These are phyloP conservation scores for Pachysolen tannophilus DNA, from an alignment of 805 yeast species.

Conservation along the genomic window DNA sequence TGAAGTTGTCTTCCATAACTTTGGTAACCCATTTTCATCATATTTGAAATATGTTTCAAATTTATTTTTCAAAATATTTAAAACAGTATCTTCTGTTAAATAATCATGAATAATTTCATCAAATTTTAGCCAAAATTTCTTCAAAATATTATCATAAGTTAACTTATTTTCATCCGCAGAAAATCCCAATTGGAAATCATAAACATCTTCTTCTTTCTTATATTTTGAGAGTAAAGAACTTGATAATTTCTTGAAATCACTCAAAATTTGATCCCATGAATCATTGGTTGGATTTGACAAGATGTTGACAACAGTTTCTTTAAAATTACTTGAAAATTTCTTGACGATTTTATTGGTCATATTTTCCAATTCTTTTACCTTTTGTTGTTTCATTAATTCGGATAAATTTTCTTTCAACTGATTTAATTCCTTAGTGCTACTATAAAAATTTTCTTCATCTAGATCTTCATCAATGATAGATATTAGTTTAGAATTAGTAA, in stretches of 20 bases:
- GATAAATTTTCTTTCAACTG: constrained; percentile 23
- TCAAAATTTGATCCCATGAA: constrained; percentile 55
- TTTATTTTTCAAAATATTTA: constrained; percentile 60
- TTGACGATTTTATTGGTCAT: constrained; percentile 37
- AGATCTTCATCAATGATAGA: constrained; percentile 20
- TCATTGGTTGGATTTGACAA: constrained; percentile 40
- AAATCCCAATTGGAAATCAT: constrained; percentile 65
- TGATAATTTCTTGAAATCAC: constrained; percentile 31
- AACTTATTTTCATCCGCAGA: constrained; percentile 30
- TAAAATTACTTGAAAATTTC: constrained; percentile 36
- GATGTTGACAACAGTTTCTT: constrained; percentile 40
- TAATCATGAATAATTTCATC: constrained; percentile 51
- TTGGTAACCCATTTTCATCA: constrained; percentile 76
- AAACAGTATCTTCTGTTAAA: constrained; percentile 57
- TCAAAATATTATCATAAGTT: constrained; percentile 36
- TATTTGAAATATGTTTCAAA: constrained; percentile 82
- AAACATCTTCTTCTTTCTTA: constrained; percentile 18
- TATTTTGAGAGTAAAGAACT: constrained; percentile 23
- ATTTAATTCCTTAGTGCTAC: constrained; percentile 24
- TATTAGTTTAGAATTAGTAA: constrained; percentile 24
- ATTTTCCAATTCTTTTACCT: constrained; percentile 30
- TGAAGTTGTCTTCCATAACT: constrained; percentile 63
- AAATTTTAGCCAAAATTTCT: constrained; percentile 59
- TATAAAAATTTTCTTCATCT: constrained; percentile 15
- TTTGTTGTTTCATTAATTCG: constrained; percentile 23